Evolutionary conservation across 495 filamentous ascomycete species (phyloP), one percentile per base, ranked within the genome.

Genomic region (Hyphodiscus hymeniophilus): DNA sequence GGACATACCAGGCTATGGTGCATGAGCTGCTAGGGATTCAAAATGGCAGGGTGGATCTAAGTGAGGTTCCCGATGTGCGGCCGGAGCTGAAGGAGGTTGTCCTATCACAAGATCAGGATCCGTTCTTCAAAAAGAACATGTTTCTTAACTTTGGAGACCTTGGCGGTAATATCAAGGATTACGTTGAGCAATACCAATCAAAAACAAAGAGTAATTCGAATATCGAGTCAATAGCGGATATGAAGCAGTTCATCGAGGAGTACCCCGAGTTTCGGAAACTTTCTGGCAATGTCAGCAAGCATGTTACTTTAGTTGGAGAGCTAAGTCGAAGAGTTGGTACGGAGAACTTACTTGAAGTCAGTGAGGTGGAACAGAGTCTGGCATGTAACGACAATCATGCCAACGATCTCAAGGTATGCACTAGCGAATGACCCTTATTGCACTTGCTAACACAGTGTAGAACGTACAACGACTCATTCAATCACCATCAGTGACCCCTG

Each of bases 61-160:
- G 80, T 50, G 79, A 87, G 44, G 84, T 95, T 0, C 90, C 89
- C 28, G 92, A 96, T 45, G 79, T 96, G 40, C 75, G 88, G 42
- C 84, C 87, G 13, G 92, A 98, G 66, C 72, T 97, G 21, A 89
- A 85, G 66, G 92, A 98, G 69, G 91, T 98, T 48, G 90, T 95
- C 10, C 69, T 98, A 16, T 95, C 91, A 1, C 94, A 94, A 65
- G 94, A 97, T 52, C 94, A 97, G 63, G 92, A 98, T 60, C 94
- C 92, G 0, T 98, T 98, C 69, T 98, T 97, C 69, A 95, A 96
- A 67, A 96, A 95, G 69, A 98, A 98, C 63, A 97, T 98, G 94
- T 98, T 89, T 58, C 81, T 95, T 57, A 98, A 98, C 58, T 98
- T 97, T 63, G 92, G 92, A 34, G 92, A 98, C 54, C 76, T 98